Evolutionary conservation across 352 stramenopile genomes (phyloP).

Genomic region (Thraustochytrium striatum): DNA sequence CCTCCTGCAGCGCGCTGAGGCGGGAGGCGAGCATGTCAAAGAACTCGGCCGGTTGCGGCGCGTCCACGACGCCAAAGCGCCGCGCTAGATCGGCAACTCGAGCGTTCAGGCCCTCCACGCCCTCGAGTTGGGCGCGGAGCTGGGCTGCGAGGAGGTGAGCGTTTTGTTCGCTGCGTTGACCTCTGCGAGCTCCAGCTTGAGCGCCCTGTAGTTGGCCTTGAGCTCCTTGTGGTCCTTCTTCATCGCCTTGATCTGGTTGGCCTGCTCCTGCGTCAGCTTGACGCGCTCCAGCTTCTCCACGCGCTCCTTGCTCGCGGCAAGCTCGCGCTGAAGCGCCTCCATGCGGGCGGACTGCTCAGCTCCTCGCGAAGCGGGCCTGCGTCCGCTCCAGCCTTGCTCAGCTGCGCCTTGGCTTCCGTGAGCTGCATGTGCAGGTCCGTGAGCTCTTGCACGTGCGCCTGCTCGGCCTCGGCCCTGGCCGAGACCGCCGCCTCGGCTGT

Average conservation of each 20-base stretch:
- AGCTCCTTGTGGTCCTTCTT: not conserved
- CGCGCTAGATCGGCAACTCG: not conserved
- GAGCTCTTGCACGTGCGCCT: not conserved
- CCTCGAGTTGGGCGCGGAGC: no score
- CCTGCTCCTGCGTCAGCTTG: conserved; percentile 52
- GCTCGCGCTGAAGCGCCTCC: no score
- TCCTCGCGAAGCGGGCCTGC: not conserved
- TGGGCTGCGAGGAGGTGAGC: no score
- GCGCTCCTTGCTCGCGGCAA: conserved; percentile 31
- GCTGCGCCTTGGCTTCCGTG: not conserved
- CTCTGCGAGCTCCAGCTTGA: conserved; percentile 47
- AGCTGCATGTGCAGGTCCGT: not conserved
- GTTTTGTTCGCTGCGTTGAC: conserved; percentile 48
- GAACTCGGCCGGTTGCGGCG: conserved; percentile 17
- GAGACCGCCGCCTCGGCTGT: not conserved
- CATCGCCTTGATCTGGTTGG: conserved; percentile 51
- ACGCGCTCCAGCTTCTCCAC: conserved; percentile 54
- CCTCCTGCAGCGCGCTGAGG: not conserved
- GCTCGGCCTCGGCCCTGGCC: not conserved
- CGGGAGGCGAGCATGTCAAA: conserved; percentile 33
- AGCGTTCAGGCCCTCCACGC: conserved; percentile 42
- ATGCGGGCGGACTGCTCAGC: no score
- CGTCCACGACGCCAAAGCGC: not conserved
- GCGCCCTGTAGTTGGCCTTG: no score
- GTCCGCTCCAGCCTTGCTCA: not conserved